Evolutionary conservation across 1,284 basidiomycete genomes (phyloP), one percentile per base, ranked within the genome.

Genomic region (Trametes hirsuta): DNA sequence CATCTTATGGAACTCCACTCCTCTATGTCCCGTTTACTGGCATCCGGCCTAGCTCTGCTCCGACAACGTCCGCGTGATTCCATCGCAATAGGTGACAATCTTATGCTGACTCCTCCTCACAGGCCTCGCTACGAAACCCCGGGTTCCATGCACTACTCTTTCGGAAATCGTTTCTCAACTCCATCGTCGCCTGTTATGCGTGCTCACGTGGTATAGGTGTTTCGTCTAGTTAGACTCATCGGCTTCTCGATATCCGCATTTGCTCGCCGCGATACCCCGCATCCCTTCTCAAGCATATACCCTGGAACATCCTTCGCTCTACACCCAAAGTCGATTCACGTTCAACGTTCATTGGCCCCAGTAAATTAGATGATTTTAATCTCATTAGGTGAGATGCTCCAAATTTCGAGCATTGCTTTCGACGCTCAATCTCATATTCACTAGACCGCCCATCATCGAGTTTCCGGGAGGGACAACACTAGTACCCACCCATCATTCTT

Each of bases 1-100:
- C 67, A 11, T 46, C 59, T n/a, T 65, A 66, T 30, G 65, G 65
- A 34, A 66, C 57, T 36, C 65, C 65, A 11, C 42, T 67, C 24
- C 62, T 70, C n/a, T 68, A 63, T 55, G 67, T 66, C 24, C 69
- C 71, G 10, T 53, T 66, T 37, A 51, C 53, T 37, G 65, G 59
- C 15, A 51, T 64, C 6, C 53, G 71, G 18, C 71, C 71, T 0
- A 71, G 61, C 45, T 74, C 72, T 41, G 72, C 72, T 37, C 72
- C 72, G 10, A 70, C 69, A 9, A 57, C 63, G 69, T 74, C 55
- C 25, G 54, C 55, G 42, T 46, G 40, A 45, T 18, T n/a, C 42
- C 25, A 9, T 24, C 18, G 11, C 12, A 5, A 39, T 37, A 9
- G 14, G 35, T 25, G 11, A 30, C 8, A 6, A 22, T 22, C 34